These are phyloP conservation scores for Solanum virginianum DNA, from an alignment of 257 asterid genomes.

Conservation along the genomic window DNA sequence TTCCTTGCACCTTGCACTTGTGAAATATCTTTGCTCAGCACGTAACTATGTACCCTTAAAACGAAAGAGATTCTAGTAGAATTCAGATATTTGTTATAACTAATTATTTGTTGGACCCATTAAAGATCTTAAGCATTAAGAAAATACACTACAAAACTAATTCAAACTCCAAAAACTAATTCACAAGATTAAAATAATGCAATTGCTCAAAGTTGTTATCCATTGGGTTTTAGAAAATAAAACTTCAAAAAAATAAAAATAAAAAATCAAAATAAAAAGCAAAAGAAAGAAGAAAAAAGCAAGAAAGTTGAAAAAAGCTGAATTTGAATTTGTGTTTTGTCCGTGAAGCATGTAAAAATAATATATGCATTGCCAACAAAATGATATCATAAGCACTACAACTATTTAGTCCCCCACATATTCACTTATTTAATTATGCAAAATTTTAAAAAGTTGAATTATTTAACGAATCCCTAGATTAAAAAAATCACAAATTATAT, in stretches of 20 bases:
- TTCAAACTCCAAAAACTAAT: not conserved
- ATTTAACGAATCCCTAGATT: constrained; percentile 39
- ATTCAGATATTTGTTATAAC: too few species aligned
- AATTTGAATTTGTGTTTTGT: constrained; percentile 41
- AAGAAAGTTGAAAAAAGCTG: constrained; percentile 7
- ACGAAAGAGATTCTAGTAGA: too few species aligned
- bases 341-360: constrained; percentile 10
- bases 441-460: not conserved
- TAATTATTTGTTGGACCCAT: too few species aligned
- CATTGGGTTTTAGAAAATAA: not conserved
- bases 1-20: too few species aligned
- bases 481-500: constrained; percentile 1
- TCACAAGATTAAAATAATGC: not conserved
- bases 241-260: not conserved
- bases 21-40: too few species aligned
- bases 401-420: constrained; percentile 66
- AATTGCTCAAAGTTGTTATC: not conserved
- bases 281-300: not conserved
- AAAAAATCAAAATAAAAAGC: not conserved
- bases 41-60: too few species aligned
- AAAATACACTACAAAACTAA: not conserved
- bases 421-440: constrained; percentile 2
- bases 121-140: not conserved
- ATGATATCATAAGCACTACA: constrained; percentile 37
- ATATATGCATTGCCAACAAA: constrained; percentile 16